Base-by-base conservation (phyloP, 345 rosid genomes). In the Rhodomyrtus tomentosa region DNA sequence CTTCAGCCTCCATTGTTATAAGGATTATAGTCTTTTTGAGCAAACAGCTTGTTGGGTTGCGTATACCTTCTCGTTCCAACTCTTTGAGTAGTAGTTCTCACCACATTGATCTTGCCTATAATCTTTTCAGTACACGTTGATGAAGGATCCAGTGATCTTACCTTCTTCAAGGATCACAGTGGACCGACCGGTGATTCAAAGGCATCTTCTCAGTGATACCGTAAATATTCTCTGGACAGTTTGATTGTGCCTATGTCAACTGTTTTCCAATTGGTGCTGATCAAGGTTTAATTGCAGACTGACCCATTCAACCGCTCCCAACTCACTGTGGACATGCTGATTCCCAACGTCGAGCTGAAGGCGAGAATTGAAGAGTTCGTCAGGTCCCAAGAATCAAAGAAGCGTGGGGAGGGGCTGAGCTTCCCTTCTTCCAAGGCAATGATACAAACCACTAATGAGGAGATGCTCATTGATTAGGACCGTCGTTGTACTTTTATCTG, bases 131-230 rank as follows among this genome's bases (percentile, higher is more conserved):
- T 96, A 84, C 88, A 94, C 98, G 10, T 85, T 96, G 87, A 98
- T 98, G 99, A 98, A 95, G 93, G 99, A 98, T 91, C 99, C 99
- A 22, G 99, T 98, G 86, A 93, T 95, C 85, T 92, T 98, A 89
- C 99, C 99, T 74, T 94, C 96, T 83, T 96, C 99, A 29, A 95
- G 90, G 86, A 96, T 90, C 87, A 98, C 93, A 45, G 91, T 96
- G 50, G 99, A 98, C 89, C 87, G 98, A 81, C 94, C 98, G 40
- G 98, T 96, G 81, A 98, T 98, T 85, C 98, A 96, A 84, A 95
- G 99, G 88, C 99, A 98, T 95, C 99, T 98, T 89, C 95, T 98
- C 24, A 98, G 99, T 38, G 98, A 98, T 87, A 87, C 85, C 22
- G 99, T 95, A 91, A 12, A 48, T 81, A 74, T 87, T 68, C 58